Evolutionary conservation across 345 rosid genomes (phyloP).

Genomic region (Alliaria petiolata): DNA sequence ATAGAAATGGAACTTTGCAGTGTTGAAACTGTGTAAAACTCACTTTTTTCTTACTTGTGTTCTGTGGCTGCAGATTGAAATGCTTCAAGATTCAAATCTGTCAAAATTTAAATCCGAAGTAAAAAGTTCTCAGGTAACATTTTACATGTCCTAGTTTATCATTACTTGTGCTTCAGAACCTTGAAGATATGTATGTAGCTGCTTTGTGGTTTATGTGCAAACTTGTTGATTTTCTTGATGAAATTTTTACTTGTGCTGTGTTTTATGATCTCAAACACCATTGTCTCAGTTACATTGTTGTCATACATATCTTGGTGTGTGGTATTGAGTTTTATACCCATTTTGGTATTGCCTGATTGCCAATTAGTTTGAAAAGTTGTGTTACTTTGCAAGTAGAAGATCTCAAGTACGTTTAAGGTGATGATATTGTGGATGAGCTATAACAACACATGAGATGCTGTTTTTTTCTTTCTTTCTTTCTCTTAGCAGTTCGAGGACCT

Average conservation of each 20-base stretch:
- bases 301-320: neutral
- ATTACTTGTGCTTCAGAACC: neutral
- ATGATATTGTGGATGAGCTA: neutral
- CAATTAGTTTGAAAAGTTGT: slow-evolving; percentile 3
- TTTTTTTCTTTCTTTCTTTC: neutral
- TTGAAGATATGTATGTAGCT: neutral
- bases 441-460: neutral
- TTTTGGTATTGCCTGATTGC: neutral
- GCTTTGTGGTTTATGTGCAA: neutral
- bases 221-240: neutral
- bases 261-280: neutral
- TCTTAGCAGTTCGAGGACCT: neutral
- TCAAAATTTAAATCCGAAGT: slow-evolving; percentile 88
- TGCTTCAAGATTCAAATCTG: slow-evolving; percentile 75
- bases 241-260: neutral
- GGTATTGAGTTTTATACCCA: neutral
- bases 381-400: slow-evolving; percentile 1
- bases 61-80: slow-evolving; percentile 51
- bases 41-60: neutral
- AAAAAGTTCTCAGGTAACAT: slow-evolving; percentile 71
- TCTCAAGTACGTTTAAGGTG: neutral
- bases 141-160: neutral
- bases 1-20: neutral
- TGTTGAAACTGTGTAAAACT: neutral
- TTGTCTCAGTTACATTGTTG: neutral